phyloP scores from a whole-genome alignment of 1,139 yeast genomes.

The Hemisphaericaspora xylofermentans region DNA sequence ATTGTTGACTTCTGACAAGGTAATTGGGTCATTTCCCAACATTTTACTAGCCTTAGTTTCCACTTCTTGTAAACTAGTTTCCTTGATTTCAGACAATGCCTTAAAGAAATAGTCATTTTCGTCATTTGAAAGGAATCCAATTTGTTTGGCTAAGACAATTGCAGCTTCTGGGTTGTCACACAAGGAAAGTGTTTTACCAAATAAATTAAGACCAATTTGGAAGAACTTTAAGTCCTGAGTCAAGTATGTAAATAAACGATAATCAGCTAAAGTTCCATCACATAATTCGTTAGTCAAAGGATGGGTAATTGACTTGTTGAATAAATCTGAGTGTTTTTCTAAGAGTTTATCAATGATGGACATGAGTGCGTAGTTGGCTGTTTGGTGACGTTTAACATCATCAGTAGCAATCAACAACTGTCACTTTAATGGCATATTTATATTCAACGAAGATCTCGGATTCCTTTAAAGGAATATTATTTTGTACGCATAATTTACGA shows the following conservation, averaged over 20 bases:
- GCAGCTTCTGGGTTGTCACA: conserved; percentile 41
- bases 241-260: conserved; percentile 42
- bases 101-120: conserved; percentile 49
- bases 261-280: conserved; percentile 43
- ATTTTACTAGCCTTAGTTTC: conserved; percentile 20
- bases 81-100: conserved; percentile 30
- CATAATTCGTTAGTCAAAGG: conserved; percentile 47
- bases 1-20: conserved; percentile 32
- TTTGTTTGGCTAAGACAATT: conserved; percentile 45
- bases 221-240: conserved; percentile 52
- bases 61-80: conserved; percentile 16
- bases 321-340: conserved; percentile 22
- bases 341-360: conserved; percentile 18
- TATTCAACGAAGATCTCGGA: neutral
- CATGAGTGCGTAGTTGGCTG: neutral
- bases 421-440: neutral
- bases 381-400: neutral
- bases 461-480: neutral
- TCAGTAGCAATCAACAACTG: no score
- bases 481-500: no score
- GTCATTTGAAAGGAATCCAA: conserved; percentile 48
- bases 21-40: conserved; percentile 15
- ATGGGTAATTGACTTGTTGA: conserved; percentile 36
- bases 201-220: conserved; percentile 39
- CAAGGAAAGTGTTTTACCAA: conserved; percentile 44